Conservation (phyloP, 1,284 basidiomycete genomes). For the Apiotrichum porosum region DNA sequence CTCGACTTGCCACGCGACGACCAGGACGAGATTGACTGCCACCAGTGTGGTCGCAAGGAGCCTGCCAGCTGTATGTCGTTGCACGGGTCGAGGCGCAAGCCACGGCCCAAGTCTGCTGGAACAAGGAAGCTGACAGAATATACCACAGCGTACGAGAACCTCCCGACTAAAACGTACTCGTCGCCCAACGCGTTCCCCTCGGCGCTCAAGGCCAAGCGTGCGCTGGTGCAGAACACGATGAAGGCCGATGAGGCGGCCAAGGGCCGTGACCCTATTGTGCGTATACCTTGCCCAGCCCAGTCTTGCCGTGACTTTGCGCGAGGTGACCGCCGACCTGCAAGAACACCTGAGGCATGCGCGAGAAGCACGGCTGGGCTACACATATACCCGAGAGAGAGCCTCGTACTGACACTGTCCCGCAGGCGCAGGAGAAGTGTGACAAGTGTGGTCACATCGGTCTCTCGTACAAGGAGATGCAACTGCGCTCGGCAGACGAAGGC, state of each 20-base stretch:
- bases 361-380: neutral
- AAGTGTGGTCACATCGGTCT: slow-evolving; percentile 70
- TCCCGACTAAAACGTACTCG: slow-evolving; percentile 81
- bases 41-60: slow-evolving; percentile 81
- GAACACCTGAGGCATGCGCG: neutral
- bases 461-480: slow-evolving; percentile 53
- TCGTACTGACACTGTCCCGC: slow-evolving; percentile 1
- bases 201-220: slow-evolving; percentile 76
- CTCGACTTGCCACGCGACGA: slow-evolving; percentile 78
- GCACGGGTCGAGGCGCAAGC: no score
- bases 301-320: no score
- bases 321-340: no score
- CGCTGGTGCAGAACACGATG: slow-evolving; percentile 75
- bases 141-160: slow-evolving; percentile 82
- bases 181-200: slow-evolving; percentile 94
- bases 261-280: slow-evolving; percentile 58
- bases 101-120: no score
- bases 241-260: slow-evolving; percentile 70
- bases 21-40: slow-evolving; percentile 71
- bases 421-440: slow-evolving; percentile 92
- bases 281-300: no score
- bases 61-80: slow-evolving; percentile 71
- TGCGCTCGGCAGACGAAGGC: slow-evolving; percentile 84
- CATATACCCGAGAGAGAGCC: neutral
- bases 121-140: no score